Percentiles rank a stretch among this genome's conserved stretches.
These are phyloP conservation scores for Aspergillus nomiae DNA, from an alignment of 2,329 filamentous ascomycete species.

Conservation along the genomic window DNA sequence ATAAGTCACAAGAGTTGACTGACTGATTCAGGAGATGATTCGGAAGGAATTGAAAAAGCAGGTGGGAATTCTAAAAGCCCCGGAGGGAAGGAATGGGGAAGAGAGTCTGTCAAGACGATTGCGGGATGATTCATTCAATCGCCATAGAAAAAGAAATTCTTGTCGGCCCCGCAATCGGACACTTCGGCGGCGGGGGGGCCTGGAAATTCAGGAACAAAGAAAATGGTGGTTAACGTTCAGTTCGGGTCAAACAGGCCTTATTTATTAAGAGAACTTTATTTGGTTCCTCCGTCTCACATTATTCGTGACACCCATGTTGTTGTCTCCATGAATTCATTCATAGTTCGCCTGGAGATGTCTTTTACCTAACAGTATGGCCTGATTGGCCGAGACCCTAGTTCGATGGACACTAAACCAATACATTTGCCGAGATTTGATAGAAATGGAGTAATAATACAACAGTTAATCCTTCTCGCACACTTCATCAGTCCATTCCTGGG, in stretches of 20 bases:
- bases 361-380: neutral
- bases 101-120: slow-evolving; percentile 5
- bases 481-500: neutral
- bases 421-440: neutral
- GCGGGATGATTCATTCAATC: slow-evolving; percentile 1
- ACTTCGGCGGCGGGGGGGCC: neutral
- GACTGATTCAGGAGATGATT: neutral
- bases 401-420: neutral
- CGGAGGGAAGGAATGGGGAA: neutral
- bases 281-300: neutral
- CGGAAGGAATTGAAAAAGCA: neutral
- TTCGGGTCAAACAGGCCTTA: neutral
- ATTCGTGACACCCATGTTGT: neutral
- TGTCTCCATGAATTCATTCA: neutral
- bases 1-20: neutral
- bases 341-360: neutral
- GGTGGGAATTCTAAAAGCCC: neutral
- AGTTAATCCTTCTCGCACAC: too few relatives aligned
- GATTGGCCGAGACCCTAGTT: neutral
- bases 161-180: slow-evolving; percentile 8
- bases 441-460: too few relatives aligned
- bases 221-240: neutral
- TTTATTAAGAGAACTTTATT: neutral
- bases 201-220: neutral
- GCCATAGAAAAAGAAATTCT: slow-evolving; percentile 5